phyloP scores from a whole-genome alignment of 2,329 filamentous ascomycete genomes.

The Ceratocystis huliohia region DNA sequence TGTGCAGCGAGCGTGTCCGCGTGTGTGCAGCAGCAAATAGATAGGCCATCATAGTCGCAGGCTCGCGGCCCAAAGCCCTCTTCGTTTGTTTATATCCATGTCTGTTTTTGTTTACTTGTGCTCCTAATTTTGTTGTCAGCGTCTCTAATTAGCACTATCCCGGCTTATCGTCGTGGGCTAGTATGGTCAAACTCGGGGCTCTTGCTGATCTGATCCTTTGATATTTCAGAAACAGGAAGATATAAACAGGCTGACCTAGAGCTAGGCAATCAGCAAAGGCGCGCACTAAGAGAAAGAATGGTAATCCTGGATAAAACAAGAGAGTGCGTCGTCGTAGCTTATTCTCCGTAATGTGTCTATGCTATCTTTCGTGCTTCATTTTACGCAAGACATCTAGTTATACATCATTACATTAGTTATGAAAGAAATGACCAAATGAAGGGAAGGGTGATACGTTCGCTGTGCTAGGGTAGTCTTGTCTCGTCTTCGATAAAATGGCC shows the following conservation, averaged over 20 bases:
- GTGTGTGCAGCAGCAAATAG: not conserved
- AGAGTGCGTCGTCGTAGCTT: not conserved
- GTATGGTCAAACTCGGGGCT: not conserved
- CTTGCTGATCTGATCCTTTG: slow-evolving; percentile 3
- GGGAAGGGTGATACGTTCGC: not conserved
- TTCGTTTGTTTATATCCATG: slow-evolving; percentile 2
- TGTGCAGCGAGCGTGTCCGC: not conserved
- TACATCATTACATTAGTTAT: not conserved
- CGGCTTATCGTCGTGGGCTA: not conserved
- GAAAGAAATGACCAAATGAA: not conserved
- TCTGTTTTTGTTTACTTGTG: slow-evolving; percentile 2
- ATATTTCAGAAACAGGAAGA: not conserved
- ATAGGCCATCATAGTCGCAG: not conserved
- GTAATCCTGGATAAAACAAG: not conserved
- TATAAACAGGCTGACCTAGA: not conserved
- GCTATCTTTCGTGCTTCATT: not conserved
- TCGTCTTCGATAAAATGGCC: not conserved
- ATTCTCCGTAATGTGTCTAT: not conserved
- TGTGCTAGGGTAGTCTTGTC: not conserved
- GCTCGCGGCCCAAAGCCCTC: not conserved
- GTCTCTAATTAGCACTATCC: slow-evolving; percentile 7
- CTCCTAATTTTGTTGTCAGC: not conserved
- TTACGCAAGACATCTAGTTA: not conserved
- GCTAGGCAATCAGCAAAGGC: not conserved
- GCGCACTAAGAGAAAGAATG: not conserved